phyloP scores from a whole-genome alignment of 768 basidiomycete species.

The Filobasidium wieringae region DNA sequence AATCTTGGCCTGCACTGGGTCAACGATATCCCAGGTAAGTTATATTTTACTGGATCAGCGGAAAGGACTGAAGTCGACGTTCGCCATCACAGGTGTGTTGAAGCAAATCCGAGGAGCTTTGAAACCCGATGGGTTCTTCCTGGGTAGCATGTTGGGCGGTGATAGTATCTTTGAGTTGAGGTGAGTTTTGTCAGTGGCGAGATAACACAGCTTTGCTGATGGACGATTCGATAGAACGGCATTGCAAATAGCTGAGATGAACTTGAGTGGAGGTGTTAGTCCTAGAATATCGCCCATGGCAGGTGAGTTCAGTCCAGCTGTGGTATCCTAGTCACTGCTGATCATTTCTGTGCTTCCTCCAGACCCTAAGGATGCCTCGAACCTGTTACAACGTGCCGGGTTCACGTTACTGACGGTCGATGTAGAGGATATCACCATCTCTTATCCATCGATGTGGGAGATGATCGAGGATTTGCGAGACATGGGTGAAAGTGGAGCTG shows the following conservation, averaged over 20 bases:
- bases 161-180: conserved; percentile 90
- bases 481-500: conserved; percentile 94
- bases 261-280: conserved; percentile 92
- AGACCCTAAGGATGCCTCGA: conserved; percentile 90
- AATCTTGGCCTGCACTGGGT: conserved; percentile 92
- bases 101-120: conserved; percentile 76
- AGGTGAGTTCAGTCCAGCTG: conserved; percentile 44
- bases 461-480: conserved; percentile 81
- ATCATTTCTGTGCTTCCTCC: not conserved
- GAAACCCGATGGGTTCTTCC: conserved; percentile 81
- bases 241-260: conserved; percentile 82
- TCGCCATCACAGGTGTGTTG: conserved; percentile 54
- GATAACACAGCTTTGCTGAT: not conserved
- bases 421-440: conserved; percentile 78
- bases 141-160: conserved; percentile 89
- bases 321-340: not conserved
- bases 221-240: conserved; percentile 52
- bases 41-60: not conserved
- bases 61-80: not conserved
- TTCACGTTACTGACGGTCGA: conserved; percentile 91
- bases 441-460: conserved; percentile 93
- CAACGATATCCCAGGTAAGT: conserved; percentile 82
- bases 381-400: conserved; percentile 80
- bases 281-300: conserved; percentile 97
- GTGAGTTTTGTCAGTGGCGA: conserved; percentile 37